Evolutionary conservation across 2,329 filamentous ascomycete species (phyloP), one percentile per base, ranked within the genome.

Genomic region (Fusarium azukiicola): DNA sequence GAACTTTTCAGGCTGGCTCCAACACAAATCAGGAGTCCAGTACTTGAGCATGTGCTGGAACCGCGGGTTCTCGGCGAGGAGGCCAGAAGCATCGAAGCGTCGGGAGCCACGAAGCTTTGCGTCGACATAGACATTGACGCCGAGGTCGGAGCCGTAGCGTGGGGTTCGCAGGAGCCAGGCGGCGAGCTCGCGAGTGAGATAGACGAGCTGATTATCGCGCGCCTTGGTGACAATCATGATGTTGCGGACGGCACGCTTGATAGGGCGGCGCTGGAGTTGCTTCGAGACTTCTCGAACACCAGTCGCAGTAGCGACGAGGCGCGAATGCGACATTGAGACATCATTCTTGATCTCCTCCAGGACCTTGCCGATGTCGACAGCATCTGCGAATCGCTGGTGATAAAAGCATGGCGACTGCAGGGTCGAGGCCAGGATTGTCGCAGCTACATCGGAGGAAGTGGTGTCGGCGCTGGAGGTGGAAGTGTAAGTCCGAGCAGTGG

Each of bases 221-320:
- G 98, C 98, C 88, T 99, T 99, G 76, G 98, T 99, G 79, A 99
- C 96, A 84, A 99, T 98, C 98, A 99, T 99, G 84, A 99, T 93
- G 86, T 96, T 99, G 84, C 94, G 94, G 63, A 99, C 97, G 16
- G 97, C 97, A 80, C 97, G 95, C 88, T 96, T 98, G 87, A 99
- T 96, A 32, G 98, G 97, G 52, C 96, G 94, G 72, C 97, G 94
- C 88, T 98, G 97, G 74, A 99, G 91, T 88, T 99, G 98, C 87
- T 98, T 97, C 21, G 97, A 98, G 17, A 99, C 97, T 88, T 99
- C 98, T 69, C 98, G 94, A 27, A 99, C 98, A 63, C 97, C 96
- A 0, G 96, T 98, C 67, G 98, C 98, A 1, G 98, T 99, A 89
- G 99, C 97, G 84, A 99, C 96, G 54, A 99, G 93, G 70, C 97